These are phyloP conservation scores for Lasiodiplodia hormozganensis DNA, from an alignment of 2,329 filamentous ascomycete genomes.

Conservation along the genomic window DNA sequence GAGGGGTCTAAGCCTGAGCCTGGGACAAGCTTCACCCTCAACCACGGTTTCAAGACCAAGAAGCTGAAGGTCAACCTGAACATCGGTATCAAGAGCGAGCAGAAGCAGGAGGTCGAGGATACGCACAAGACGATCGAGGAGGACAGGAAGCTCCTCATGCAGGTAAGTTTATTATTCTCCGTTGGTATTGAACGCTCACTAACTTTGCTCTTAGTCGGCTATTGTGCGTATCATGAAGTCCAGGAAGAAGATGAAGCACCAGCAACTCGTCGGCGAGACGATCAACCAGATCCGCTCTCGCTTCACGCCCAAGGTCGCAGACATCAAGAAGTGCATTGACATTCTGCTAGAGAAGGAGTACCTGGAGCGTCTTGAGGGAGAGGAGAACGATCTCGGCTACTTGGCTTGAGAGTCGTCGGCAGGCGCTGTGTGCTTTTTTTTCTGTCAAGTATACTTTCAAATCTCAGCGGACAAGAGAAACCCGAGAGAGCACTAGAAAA, in stretches of 20 bases:
- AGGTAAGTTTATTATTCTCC: slow-evolving; percentile 67
- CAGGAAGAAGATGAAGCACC: slow-evolving; percentile 98
- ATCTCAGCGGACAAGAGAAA: slow-evolving; percentile 1
- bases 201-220: slow-evolving; percentile 72
- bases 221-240: slow-evolving; percentile 99
- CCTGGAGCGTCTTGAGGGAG: slow-evolving; percentile 90
- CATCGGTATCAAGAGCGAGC: slow-evolving; percentile 90
- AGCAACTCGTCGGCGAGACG: slow-evolving; percentile 90
- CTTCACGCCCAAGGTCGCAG: slow-evolving; percentile 89
- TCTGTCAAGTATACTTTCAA: background rate
- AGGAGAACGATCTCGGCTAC: slow-evolving; percentile 80
- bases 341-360: slow-evolving; percentile 99
- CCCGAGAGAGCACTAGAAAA: background rate
- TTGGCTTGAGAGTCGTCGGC: slow-evolving; percentile 66
- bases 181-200: background rate
- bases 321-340: slow-evolving; percentile 99
- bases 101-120: slow-evolving; percentile 94
- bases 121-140: slow-evolving; percentile 99
- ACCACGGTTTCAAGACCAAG: slow-evolving; percentile 97
- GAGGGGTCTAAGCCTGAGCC: slow-evolving; percentile 77
- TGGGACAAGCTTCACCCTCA: slow-evolving; percentile 82
- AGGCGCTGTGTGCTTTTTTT: background rate
- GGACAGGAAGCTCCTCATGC: slow-evolving; percentile 92
- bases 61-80: slow-evolving; percentile 98
- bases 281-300: slow-evolving; percentile 93